Base-by-base conservation (phyloP, 208 protist species). In the Acanthamoeba lenticulata region DNA sequence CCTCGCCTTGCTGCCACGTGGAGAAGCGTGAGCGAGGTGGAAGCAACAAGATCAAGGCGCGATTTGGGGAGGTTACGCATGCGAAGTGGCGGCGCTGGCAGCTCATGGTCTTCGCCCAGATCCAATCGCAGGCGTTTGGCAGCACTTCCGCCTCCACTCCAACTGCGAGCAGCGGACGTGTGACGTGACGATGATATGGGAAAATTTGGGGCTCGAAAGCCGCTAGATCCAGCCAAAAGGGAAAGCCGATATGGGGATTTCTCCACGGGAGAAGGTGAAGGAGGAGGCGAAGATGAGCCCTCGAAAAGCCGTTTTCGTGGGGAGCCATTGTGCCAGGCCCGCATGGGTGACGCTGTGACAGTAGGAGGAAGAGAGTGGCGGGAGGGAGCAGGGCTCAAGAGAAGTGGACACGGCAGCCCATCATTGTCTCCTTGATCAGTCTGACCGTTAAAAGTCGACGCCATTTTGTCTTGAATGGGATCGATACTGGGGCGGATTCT, bases 291-390 rank as follows among this genome's bases (percentile, higher is more conserved):
- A 4, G 72, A 49, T 2, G 74, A 44, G 65, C n/a, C n/a, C 74
- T 85, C 74, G 32, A 85, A 85, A 0, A 85, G 74, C 27, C 74
- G 36, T 17, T 85, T 85, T 1, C 74, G 74, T 55, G 74, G 74
- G 1, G 74, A 85, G 21, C n/a, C n/a, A n/a, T 44, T 74, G 29
- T 42, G 65, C 34, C 29, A n/a, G 3, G 36, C 65, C 29, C 5
- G 5, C 24, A 42, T 24, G 1, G 65, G 42, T 44, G 65, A 4
- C 1, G 65, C 34, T n/a, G 32, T 45, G 1, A 19, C 21, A 1
- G 21, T 77, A 19, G 67, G 57, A 65, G 27, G 57, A n/a, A 34
- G 57, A 29, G 67, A 77, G 15, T 77, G 67, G 9, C 67, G 67
- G 0, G 67, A 17, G n/a, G 67, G 29, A 19, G 67, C 29, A 13